Evolutionary conservation across 805 yeast genomes (phyloP).

Genomic region (Myxozyma udenii): DNA sequence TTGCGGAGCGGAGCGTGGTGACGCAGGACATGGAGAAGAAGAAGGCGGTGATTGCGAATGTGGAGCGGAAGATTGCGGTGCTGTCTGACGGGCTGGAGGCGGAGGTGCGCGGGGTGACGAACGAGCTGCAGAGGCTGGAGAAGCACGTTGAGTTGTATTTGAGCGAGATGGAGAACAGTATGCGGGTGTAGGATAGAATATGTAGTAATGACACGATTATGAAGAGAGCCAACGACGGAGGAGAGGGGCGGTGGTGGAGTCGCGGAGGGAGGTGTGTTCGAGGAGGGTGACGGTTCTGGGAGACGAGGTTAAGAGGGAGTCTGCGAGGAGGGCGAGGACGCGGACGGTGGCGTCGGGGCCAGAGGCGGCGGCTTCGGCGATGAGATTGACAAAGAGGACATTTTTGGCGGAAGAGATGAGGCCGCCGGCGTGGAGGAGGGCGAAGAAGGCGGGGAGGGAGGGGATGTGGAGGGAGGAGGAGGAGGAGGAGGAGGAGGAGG

Average conservation of each 20-base stretch:
- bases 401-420: no score
- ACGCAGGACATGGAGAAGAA: slow-evolving; percentile 51
- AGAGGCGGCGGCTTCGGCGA: no score
- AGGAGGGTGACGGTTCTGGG: no score
- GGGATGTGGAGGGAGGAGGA: neutral
- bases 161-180: slow-evolving; percentile 47
- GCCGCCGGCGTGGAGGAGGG: slow-evolving; percentile 44
- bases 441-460: slow-evolving; percentile 38
- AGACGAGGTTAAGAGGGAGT: no score
- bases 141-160: slow-evolving; percentile 55
- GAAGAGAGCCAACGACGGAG: no score
- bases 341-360: no score
- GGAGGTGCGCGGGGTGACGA: slow-evolving; percentile 53
- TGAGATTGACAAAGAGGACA: no score
- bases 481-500: slow-evolving; percentile 3
- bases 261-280: no score
- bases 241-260: no score
- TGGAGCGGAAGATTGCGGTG: slow-evolving; percentile 42
- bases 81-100: slow-evolving; percentile 47
- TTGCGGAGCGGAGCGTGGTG: slow-evolving; percentile 48
- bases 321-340: no score
- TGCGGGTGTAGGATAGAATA: no score
- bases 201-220: no score
- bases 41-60: slow-evolving; percentile 47
- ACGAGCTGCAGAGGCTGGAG: slow-evolving; percentile 54